These are phyloP conservation scores for Asterophora lycoperdoides DNA, from an alignment of 768 basidiomycete genomes.

Conservation along the genomic window DNA sequence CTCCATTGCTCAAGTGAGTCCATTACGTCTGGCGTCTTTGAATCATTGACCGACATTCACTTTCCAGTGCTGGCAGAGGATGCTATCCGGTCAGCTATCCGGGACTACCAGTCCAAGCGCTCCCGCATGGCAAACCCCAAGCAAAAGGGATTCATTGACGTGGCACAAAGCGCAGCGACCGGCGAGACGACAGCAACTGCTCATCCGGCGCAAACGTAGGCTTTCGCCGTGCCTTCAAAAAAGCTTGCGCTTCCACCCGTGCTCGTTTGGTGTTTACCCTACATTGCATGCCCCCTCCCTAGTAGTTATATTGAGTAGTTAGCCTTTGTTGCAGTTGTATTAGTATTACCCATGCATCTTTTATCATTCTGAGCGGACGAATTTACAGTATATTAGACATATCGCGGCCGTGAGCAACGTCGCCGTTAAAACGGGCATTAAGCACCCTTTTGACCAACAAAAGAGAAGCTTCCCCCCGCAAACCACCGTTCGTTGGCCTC, in stretches of 20 bases:
- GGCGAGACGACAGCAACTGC: constrained; percentile 52
- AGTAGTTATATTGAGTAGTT: constrained; percentile 11
- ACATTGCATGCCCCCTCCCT: constrained; percentile 9
- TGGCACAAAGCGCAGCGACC: constrained; percentile 51
- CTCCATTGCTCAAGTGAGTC: constrained; percentile 87
- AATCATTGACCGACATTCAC: constrained; percentile 9
- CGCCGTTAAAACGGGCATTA: constrained; percentile 10
- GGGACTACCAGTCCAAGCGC: constrained; percentile 90
- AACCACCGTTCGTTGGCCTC: constrained; percentile 99
- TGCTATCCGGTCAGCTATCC: constrained; percentile 97
- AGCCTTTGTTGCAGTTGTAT: constrained; percentile 25
- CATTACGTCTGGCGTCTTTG: constrained; percentile 3
- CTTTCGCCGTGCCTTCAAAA: background rate
- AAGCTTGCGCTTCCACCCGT: background rate
- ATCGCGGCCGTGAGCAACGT: background rate
- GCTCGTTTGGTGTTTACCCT: background rate
- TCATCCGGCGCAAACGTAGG: constrained; percentile 37
- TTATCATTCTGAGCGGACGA: constrained; percentile 8
- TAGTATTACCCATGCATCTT: constrained; percentile 26
- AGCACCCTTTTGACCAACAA: constrained; percentile 53
- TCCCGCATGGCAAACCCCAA: constrained; percentile 44
- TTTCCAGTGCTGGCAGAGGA: constrained; percentile 89
- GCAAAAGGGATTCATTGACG: constrained; percentile 66
- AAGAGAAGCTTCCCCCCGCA: constrained; percentile 78
- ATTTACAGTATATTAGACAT: constrained; percentile 4